A percentile compares a stretch with the other conserved stretches of the same genome.
Evolutionary conservation across 2,329 filamentous ascomycete species (phyloP).

Genomic region (Fusarium paranaense): DNA sequence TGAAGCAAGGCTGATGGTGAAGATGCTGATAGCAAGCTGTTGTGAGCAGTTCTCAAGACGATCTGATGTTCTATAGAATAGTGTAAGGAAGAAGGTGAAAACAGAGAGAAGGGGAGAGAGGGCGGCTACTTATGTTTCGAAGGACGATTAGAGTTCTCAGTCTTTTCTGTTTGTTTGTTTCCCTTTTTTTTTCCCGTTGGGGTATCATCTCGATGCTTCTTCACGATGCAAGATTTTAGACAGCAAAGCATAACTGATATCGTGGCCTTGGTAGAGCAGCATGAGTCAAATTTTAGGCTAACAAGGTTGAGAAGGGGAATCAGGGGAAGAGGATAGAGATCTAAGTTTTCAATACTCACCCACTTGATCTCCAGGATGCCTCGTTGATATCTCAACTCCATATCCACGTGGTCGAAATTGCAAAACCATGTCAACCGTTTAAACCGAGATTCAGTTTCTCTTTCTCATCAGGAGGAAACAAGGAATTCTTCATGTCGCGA

Average conservation of each 20-base stretch:
- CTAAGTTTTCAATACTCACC: not conserved
- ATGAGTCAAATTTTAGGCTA: not conserved
- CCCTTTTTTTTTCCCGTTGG: not conserved
- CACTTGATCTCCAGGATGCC: not conserved
- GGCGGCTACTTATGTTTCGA: not conserved
- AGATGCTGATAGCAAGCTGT: not conserved
- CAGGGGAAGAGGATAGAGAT: not conserved
- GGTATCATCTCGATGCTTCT: not conserved
- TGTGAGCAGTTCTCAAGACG: not conserved
- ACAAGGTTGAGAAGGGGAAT: not conserved
- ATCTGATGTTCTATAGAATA: not conserved
- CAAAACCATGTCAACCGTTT: not conserved
- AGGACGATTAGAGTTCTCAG: not conserved
- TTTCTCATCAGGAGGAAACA: not conserved
- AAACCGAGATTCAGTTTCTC: not conserved
- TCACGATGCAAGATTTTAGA: not conserved
- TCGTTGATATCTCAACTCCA: not conserved
- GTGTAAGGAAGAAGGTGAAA: not conserved
- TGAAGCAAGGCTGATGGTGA: not conserved
- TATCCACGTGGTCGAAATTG: not conserved
- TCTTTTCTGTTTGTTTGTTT: not conserved
- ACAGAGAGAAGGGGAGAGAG: not conserved
- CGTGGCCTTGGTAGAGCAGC: not conserved
- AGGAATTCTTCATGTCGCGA: not conserved
- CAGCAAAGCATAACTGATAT: not conserved